These are phyloP conservation scores for Rheum nobile DNA, from an alignment of 148 eudicot genomes.

Conservation along the genomic window DNA sequence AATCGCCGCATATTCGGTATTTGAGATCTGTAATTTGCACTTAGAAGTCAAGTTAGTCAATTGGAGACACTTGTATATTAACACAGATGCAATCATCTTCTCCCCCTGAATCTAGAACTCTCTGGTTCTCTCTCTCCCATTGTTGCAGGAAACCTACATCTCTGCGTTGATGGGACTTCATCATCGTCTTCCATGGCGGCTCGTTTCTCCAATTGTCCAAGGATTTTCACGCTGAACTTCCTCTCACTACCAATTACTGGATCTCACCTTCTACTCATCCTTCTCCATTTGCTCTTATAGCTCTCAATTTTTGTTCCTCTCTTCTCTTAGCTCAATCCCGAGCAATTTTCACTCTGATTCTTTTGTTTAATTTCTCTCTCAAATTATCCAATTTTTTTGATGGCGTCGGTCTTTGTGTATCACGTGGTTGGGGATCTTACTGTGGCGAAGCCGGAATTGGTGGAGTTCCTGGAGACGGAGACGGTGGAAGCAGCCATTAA, in stretches of 20 bases:
- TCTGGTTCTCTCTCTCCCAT: too few relatives aligned
- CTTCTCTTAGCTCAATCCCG: background rate
- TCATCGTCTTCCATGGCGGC: constrained; percentile 36
- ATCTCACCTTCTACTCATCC: constrained; percentile 54
- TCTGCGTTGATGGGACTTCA: background rate
- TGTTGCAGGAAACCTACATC: too few relatives aligned
- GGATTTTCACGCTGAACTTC: constrained; percentile 13
- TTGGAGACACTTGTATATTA: background rate
- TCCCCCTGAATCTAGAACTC: too few relatives aligned
- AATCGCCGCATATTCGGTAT: too few relatives aligned
- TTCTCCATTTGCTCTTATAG: constrained; percentile 68
- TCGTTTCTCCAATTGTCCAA: constrained; percentile 7
- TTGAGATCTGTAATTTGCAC: background rate
- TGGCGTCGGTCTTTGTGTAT: constrained; percentile 84
- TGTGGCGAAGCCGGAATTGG: constrained; percentile 93
- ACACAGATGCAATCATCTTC: too few relatives aligned
- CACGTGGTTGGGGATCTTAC: constrained; percentile 98
- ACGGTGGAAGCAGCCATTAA: too few relatives aligned
- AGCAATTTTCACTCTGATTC: background rate
- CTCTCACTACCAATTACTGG: constrained; percentile 37
- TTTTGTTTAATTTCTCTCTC: background rate
- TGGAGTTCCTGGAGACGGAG: too few relatives aligned
- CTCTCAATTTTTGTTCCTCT: background rate
- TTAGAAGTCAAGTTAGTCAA: background rate
- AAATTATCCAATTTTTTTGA: too few relatives aligned